phyloP scores from a whole-genome alignment of 805 yeast genomes.

The Candida loeiensis region DNA sequence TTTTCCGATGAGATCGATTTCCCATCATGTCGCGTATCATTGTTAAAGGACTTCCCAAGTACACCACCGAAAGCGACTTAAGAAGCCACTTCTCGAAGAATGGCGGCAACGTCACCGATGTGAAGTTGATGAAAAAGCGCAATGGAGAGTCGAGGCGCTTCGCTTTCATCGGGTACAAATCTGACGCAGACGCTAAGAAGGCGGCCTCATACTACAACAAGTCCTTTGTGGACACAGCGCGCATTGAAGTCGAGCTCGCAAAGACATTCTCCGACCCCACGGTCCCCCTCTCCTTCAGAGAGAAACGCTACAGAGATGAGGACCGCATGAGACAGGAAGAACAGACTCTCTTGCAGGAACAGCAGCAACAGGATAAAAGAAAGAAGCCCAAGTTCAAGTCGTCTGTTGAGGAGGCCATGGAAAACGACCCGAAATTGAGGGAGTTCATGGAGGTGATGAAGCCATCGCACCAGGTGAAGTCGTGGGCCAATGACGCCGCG shows the following conservation, averaged over 20 bases:
- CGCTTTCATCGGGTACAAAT: conserved; percentile 86
- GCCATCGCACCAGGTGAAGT: conserved; percentile 62
- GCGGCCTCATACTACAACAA: conserved; percentile 75
- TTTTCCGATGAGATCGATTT: conserved; percentile 9
- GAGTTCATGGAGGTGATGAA: conserved; percentile 85
- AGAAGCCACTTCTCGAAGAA: conserved; percentile 54
- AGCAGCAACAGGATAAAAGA: conserved; percentile 33
- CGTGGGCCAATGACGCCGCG: conserved; percentile 69
- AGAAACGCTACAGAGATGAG: conserved; percentile 43
- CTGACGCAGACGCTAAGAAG: conserved; percentile 66
- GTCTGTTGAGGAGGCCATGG: conserved; percentile 58
- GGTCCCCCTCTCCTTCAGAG: conserved; percentile 59
- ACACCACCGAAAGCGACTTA: conserved; percentile 70
- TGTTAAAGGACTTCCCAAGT: conserved; percentile 83
- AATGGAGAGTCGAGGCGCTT: conserved; percentile 88
- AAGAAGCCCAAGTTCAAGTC: conserved; percentile 33
- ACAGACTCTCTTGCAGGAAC: conserved; percentile 34
- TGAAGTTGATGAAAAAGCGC: conserved; percentile 73
- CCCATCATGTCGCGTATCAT: conserved; percentile 75
- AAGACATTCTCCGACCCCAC: conserved; percentile 81
- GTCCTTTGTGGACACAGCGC: conserved; percentile 79
- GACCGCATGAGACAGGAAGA: conserved; percentile 40
- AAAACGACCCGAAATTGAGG: conserved; percentile 59
- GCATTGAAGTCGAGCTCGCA: conserved; percentile 75
- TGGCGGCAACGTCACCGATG: conserved; percentile 77